Percentiles rank a stretch among this genome's conserved stretches.
These are phyloP conservation scores for Podaxis mareebaensis DNA, from an alignment of 768 basidiomycete genomes.

Conservation along the genomic window DNA sequence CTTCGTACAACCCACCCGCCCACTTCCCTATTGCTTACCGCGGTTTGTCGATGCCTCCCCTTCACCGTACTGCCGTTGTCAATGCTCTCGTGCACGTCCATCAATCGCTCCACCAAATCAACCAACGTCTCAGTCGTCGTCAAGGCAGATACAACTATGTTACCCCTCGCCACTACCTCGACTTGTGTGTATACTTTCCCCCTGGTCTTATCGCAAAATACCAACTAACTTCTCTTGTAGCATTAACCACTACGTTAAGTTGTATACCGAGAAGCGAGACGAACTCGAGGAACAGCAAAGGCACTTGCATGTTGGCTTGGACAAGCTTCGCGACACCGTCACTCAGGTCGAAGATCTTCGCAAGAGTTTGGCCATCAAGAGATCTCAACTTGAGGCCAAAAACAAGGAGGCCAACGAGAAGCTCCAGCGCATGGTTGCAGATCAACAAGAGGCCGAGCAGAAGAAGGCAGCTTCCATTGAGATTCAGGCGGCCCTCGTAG, in stretches of 20 bases:
- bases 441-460: conserved; percentile 98
- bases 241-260: conserved; percentile 94
- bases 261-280: conserved; percentile 95
- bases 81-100: conserved; percentile 95
- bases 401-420: conserved; percentile 96
- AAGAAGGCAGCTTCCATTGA: conserved; percentile 97
- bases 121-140: conserved; percentile 82
- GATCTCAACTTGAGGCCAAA: conserved; percentile 90
- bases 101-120: conserved; percentile 85
- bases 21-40: conserved; percentile 91
- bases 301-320: conserved; percentile 95
- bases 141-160: conserved; percentile 97
- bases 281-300: conserved; percentile 98
- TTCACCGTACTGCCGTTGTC: conserved; percentile 88
- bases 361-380: conserved; percentile 92
- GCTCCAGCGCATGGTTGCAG: conserved; percentile 94
- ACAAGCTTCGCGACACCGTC: conserved; percentile 94
- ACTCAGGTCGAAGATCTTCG: conserved; percentile 96
- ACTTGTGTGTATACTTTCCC: conserved; percentile 73
- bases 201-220: conserved; percentile 15
- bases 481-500: conserved; percentile 90
- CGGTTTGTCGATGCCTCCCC: conserved; percentile 79
- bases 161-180: conserved; percentile 96
- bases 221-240: conserved; percentile 38
- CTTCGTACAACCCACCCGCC: conserved; percentile 74